These are phyloP conservation scores for Fusarium goolgardi DNA, from an alignment of 2,329 filamentous ascomycete genomes.

Conservation along the genomic window DNA sequence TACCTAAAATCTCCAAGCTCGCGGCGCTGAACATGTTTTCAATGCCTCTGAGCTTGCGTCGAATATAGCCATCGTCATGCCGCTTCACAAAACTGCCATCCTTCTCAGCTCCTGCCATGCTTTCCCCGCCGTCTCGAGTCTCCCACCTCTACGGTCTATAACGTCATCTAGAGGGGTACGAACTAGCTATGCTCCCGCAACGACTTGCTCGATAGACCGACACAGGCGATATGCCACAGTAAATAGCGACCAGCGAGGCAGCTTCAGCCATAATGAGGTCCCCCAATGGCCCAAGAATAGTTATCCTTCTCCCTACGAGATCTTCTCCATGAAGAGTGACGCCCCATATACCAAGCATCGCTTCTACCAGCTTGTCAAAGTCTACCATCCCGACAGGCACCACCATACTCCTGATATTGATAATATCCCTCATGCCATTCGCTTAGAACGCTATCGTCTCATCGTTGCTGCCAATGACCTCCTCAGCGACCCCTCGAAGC, in stretches of 20 bases:
- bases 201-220: conserved; percentile 9
- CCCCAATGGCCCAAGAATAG: conserved; percentile 60
- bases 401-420: conserved; percentile 45
- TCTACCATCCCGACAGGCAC: conserved; percentile 89
- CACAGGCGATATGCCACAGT: conserved; percentile 43
- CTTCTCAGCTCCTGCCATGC: conserved; percentile 40
- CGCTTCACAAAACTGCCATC: conserved; percentile 37
- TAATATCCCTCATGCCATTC: conserved; percentile 64
- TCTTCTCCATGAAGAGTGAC: conserved; percentile 71
- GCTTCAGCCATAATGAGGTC: conserved; percentile 20
- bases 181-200: conserved; percentile 16
- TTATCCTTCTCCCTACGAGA: conserved; percentile 87
- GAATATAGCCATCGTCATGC: conserved; percentile 34
- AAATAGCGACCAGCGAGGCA: conserved; percentile 17
- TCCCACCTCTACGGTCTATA: conserved; percentile 33
- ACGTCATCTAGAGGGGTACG: conserved; percentile 40
- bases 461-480: conserved; percentile 90
- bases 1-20: conserved; percentile 18
- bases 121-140: conserved; percentile 30
- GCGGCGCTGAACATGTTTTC: conserved; percentile 37
- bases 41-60: conserved; percentile 21
- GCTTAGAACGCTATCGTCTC: conserved; percentile 90
- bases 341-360: conserved; percentile 82
- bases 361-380: conserved; percentile 92
- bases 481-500: conserved; percentile 82